phyloP scores from a whole-genome alignment of 2,329 filamentous ascomycete genomes.

The Stemphylium beticola region DNA sequence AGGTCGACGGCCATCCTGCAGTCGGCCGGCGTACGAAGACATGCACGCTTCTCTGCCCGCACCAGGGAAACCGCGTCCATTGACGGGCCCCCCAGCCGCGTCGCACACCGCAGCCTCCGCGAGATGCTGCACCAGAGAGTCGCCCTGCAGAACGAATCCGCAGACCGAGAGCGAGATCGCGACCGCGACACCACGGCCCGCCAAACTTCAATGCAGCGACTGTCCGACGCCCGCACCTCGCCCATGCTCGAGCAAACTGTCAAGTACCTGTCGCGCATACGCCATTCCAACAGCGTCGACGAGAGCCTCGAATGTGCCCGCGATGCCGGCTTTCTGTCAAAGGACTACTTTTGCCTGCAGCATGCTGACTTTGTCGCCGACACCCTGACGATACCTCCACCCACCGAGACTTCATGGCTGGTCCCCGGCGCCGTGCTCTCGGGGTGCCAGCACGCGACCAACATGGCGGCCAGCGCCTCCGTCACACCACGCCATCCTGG shows the following conservation, averaged over 20 bases:
- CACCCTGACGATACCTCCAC: conserved; percentile 57
- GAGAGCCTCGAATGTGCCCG: conserved; percentile 62
- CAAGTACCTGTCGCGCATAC: conserved; percentile 66
- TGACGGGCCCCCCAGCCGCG: conserved; percentile 38
- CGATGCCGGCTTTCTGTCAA: conserved; percentile 59
- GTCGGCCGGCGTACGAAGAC: conserved; percentile 43
- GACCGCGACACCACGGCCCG: conserved; percentile 7
- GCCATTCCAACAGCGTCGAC: conserved; percentile 59
- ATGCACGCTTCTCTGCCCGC: conserved; percentile 49
- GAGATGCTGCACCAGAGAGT: conserved; percentile 28
- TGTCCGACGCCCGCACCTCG: conserved; percentile 30
- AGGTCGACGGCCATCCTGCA: conserved; percentile 51
- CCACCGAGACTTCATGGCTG: conserved; percentile 66
- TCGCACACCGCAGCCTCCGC: conserved; percentile 34
- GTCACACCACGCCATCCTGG: conserved; percentile 22
- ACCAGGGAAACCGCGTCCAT: conserved; percentile 42
- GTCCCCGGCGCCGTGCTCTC: conserved; percentile 65
- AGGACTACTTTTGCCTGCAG: conserved; percentile 60
- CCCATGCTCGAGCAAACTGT: conserved; percentile 63
- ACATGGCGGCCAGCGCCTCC: conserved; percentile 33
- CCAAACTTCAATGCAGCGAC: conserved; percentile 13
- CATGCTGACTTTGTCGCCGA: conserved; percentile 65
- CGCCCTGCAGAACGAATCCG: conserved; percentile 18
- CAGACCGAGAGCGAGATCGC: conserved; percentile 11
- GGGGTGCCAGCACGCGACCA: conserved; percentile 65